Evolutionary conservation across 176 grass and related monocot species (phyloP).

Genomic region (Otatea glauca): DNA sequence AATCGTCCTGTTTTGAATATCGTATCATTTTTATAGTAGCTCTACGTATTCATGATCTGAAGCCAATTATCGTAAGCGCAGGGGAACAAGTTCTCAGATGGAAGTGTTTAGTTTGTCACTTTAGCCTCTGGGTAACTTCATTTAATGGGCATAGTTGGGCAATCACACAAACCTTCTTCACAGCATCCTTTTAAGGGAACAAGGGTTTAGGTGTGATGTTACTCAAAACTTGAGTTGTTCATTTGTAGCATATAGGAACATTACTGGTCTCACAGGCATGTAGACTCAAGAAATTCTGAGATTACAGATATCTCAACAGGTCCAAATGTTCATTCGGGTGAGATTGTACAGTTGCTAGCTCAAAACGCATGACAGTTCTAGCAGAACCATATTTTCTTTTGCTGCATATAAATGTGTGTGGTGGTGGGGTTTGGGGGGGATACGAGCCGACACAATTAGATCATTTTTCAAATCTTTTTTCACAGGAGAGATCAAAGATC

Average conservation of each 20-base stretch:
- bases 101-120: not conserved
- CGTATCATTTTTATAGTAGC: not conserved
- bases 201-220: not conserved
- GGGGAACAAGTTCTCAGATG: not conserved
- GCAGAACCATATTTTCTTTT: not conserved
- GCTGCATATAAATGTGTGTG: too few relatives aligned
- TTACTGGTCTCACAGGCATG: not conserved
- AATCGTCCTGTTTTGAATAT: not conserved
- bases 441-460: too few relatives aligned
- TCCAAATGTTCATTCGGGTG: not conserved
- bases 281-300: not conserved
- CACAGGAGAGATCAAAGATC: too few relatives aligned
- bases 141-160: not conserved
- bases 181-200: not conserved
- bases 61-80: not conserved
- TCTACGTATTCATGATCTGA: slow-evolving; percentile 18
- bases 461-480: too few relatives aligned
- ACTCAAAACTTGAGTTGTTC: not conserved
- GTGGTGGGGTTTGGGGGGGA: too few relatives aligned
- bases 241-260: not conserved
- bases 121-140: not conserved
- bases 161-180: not conserved
- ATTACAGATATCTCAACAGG: not conserved
- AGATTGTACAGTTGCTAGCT: not conserved
- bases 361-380: not conserved